Evolutionary conservation across 225 moss, liverwort and hornwort genomes (phyloP), one percentile per base, ranked within the genome.

Genomic region (Ulota crispa): DNA sequence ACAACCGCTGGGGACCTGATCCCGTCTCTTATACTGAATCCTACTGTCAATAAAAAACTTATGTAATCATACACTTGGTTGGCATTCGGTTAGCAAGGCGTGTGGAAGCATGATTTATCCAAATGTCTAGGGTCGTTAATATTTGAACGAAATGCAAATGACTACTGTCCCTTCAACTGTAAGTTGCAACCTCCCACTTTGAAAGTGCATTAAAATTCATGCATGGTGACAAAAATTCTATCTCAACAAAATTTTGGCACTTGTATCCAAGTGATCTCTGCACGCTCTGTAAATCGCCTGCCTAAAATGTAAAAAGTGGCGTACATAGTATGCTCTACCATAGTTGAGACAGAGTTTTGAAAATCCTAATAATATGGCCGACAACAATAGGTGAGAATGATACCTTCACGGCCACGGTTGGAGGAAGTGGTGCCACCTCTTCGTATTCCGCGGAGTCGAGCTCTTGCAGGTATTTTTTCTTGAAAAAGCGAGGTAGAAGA

Each of bases 381-480:
- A 54, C 23, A 80, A 53, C 53, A 14, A 64, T 1, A 37, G 39
- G 68, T 27, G n/a, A 34, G 19, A 24, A 64, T 26, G 63, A 23
- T 60, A 84, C 84, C 89, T 86, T 83, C 20, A 89, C 70, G 15
- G 88, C 85, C 70, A 88, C 62, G 19, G 59, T 59, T 5, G n/a
- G 75, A n/a, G 88, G 79, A 77, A 85, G 83, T 18, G 89, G 80
- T 70, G 92, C 77, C 18, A 72, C 83, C 85, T 96, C 93, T 76
- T 95, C 94, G 8, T 93, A 96, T 21, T 91, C 90, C 30, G 94
- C 94, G 24, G 87, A 84, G 79, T 96, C 96, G 8, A 96, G 90
- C 67, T 91, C 85, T 24, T 80, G 89, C 66, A 95, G 66, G 67
- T 91, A 77, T 64, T 92, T 86, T 18, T 39, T 65, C 67, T 80